phyloP scores from a whole-genome alignment of 331 rosid genomes.

The Acacia concinna region DNA sequence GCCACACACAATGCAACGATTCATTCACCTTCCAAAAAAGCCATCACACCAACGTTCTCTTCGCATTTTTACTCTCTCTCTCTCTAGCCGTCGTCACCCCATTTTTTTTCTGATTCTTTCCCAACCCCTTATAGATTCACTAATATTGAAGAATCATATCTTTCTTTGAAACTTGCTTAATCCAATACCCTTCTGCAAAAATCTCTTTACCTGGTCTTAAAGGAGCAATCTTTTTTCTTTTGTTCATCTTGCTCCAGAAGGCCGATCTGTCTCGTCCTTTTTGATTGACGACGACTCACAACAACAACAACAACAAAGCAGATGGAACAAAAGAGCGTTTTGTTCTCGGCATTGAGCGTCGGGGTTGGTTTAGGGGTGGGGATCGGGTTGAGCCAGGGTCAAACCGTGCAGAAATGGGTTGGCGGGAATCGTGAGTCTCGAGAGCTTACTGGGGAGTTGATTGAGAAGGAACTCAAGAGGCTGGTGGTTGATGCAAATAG shows the following conservation, averaged over 20 bases:
- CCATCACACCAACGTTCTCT: constrained; percentile 50
- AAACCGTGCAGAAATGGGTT: constrained; percentile 78
- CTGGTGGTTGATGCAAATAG: constrained; percentile 62
- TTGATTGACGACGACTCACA: background rate
- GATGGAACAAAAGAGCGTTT: constrained; percentile 93
- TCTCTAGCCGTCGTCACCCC: constrained; percentile 29
- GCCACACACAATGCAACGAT: constrained; percentile 27
- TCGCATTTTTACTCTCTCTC: constrained; percentile 29
- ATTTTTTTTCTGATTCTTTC: constrained; percentile 37
- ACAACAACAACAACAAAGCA: background rate
- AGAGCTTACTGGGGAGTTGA: constrained; percentile 65
- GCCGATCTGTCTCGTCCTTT: background rate
- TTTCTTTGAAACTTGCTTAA: constrained; percentile 8
- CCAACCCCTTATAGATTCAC: constrained; percentile 17
- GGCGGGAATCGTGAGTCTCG: constrained; percentile 53
- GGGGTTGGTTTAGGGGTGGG: constrained; percentile 99
- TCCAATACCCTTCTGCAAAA: constrained; percentile 33
- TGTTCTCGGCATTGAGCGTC: constrained; percentile 91
- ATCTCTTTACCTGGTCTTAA: background rate
- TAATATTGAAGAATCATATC: background rate
- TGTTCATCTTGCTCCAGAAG: background rate
- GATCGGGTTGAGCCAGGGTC: constrained; percentile 78
- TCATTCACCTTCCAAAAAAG: constrained; percentile 46
- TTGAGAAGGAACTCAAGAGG: constrained; percentile 70
- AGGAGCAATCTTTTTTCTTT: background rate